Base-by-base conservation (phyloP, 352 stramenopile species). In the Pythium rishiriense region DNA sequence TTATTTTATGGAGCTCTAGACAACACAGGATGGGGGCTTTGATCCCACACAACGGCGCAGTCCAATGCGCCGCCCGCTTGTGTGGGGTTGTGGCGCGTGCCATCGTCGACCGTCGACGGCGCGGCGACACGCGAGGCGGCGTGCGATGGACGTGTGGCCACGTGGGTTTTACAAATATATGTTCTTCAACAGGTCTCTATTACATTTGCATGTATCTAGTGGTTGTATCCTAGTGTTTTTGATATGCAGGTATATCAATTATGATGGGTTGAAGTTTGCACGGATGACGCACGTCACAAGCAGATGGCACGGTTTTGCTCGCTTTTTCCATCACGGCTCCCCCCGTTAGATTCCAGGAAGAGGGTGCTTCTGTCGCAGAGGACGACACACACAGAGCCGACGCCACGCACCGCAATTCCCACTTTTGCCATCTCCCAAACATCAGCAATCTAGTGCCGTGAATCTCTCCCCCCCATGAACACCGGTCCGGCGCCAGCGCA, bases 231-330 rank as follows among this genome's bases (percentile, higher is more conserved):
- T 29, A 33, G 21, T n/a, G 25, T 42, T 43, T 5, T 21, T 24
- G 19, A 33, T 49, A 47, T 55, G 22, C 7, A 3, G 26, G 14
- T 60, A 14, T 61, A 66, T 66, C 3, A 29, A 50, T 60, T 66
- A 15, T 49, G 7, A 49, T 54, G 21, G 49, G 59, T 66, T 66
- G 50, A 66, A 60, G 50, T 66, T 60, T 22, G 49, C 6, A 10
- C 12, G 29, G 50, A 10, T 52, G 58, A 58, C 58, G 58, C 58
- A 66, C 50, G 59, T 66, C 59, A 60, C 42, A 43, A 41, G 49
- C 59, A 66, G 59, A 66, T 66, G 59, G 49, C 61, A 41, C 24
- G 49, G 19, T 17, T 35, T 47, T 60, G 37, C 49, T 59, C 28
- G 59, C 29, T 66, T 59, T 50, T 60, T 66, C 45, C 17, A 59